Evolutionary conservation across 2,329 filamentous ascomycete species (phyloP), one percentile per base, ranked within the genome.

Genomic region (Beauveria sp.): DNA sequence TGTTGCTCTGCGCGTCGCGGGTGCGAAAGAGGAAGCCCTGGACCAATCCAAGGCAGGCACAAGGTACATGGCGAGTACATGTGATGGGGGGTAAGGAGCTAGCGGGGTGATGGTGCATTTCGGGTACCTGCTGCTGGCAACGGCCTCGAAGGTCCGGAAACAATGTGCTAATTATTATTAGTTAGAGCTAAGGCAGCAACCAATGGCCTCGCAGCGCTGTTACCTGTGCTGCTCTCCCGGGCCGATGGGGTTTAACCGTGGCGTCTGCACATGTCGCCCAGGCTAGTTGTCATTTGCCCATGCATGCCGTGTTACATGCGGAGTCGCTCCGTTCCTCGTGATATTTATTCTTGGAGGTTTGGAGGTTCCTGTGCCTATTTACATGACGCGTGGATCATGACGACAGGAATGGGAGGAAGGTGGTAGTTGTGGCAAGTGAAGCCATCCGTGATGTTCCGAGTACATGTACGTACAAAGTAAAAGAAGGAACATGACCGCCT

Each of bases 221-320:
- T 61, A 64, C 67, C 66, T 65, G 65, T 73, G 72, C 67, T 66
- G 62, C 52, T 65, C 52, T 65, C 46, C 62, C 67, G 65, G 65
- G 66, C 58, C 58, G 54, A 48, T 48, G n/a, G 54, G 54, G 26
- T 24, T 57, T 22, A 24, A 16, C 43, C 20, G 43, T 57, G 54
- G 54, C 43, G 54, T 28, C 43, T 38, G 43, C 42, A 60, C 48
- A 60, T 60, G 57, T 18, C 12, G 22, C 38, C 10, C 10, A 60
- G n/a, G 5, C 48, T 52, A 22, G 57, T 40, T 60, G 48, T 31
- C 34, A 52, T 60, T 60, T 43, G 57, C n/a, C 48, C n/a, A n/a
- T n/a, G n/a, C n/a, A n/a, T n/a, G n/a, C n/a, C 34, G 57, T 42
- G 48, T 10, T 34, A 18, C 24, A 16, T 60, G 48, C 48, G 38